These are phyloP conservation scores for Petrea volubilis DNA, from an alignment of 257 asterid species.

Conservation along the genomic window DNA sequence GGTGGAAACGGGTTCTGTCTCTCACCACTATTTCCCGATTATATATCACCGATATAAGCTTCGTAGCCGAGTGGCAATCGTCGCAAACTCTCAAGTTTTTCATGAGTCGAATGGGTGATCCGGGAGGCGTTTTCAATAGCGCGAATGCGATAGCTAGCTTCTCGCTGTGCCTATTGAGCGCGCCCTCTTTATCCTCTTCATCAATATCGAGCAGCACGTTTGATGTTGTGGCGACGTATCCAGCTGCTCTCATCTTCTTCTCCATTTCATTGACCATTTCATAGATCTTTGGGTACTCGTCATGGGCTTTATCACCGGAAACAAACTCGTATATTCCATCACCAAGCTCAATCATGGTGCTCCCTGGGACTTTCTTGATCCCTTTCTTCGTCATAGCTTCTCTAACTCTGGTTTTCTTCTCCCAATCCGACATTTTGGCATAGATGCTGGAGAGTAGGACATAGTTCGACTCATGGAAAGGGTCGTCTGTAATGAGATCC, in stretches of 20 bases:
- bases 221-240: constrained; percentile 41
- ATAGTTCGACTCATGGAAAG: constrained; percentile 62
- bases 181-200: constrained; percentile 68
- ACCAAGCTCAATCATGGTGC: constrained; percentile 69
- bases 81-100: constrained; percentile 57
- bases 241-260: constrained; percentile 43
- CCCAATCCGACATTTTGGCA: constrained; percentile 64
- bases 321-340: constrained; percentile 52
- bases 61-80: constrained; percentile 62
- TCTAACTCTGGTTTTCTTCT: constrained; percentile 57
- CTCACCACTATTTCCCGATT: constrained; percentile 53
- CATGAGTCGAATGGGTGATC: constrained; percentile 45
- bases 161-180: constrained; percentile 51
- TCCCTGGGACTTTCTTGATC: constrained; percentile 72
- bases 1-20: constrained; percentile 61
- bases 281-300: constrained; percentile 33
- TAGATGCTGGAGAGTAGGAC: constrained; percentile 66
- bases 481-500: constrained; percentile 55
- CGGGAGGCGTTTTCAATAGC: constrained; percentile 47
- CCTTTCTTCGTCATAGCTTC: constrained; percentile 72
- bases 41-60: constrained; percentile 50
- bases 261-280: constrained; percentile 66
- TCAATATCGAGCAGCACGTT: constrained; percentile 58
- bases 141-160: constrained; percentile 68
- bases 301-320: constrained; percentile 56